phyloP scores from a whole-genome alignment of 805 yeast genomes.

The Kuraishia piskuri region DNA sequence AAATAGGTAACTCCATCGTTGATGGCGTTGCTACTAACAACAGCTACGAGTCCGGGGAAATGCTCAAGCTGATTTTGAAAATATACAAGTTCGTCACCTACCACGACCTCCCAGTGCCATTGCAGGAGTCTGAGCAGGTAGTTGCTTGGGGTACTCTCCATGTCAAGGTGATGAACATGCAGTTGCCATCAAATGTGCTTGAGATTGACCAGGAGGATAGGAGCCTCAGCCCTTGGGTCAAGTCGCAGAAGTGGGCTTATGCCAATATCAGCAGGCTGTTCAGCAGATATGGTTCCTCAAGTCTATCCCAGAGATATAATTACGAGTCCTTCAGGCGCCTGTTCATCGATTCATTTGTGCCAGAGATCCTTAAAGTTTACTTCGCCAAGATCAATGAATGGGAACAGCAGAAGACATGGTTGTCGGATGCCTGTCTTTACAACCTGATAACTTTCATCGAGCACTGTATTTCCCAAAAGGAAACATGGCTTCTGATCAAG shows the following conservation, averaged over 20 bases:
- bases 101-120: slow-evolving; percentile 64
- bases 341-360: slow-evolving; percentile 54
- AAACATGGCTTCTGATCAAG: slow-evolving; percentile 61
- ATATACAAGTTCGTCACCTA: slow-evolving; percentile 75
- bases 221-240: slow-evolving; percentile 53
- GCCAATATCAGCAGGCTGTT: slow-evolving; percentile 4
- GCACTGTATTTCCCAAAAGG: slow-evolving; percentile 46
- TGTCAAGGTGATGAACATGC: slow-evolving; percentile 52
- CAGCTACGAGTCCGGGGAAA: slow-evolving; percentile 44
- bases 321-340: slow-evolving; percentile 53
- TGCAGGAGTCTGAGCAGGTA: slow-evolving; percentile 45
- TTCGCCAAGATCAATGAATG: slow-evolving; percentile 64
- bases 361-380: slow-evolving; percentile 59
- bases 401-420: slow-evolving; percentile 62
- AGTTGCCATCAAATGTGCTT: slow-evolving; percentile 44
- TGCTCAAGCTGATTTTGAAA: slow-evolving; percentile 69
- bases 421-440: slow-evolving; percentile 55
- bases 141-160: slow-evolving; percentile 73
- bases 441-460: slow-evolving; percentile 59
- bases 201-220: slow-evolving; percentile 46
- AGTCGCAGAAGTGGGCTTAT: slow-evolving; percentile 15
- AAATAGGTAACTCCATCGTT: slow-evolving; percentile 51
- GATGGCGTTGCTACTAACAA: slow-evolving; percentile 21
- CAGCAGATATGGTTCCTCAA: slow-evolving; percentile 22
- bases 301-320: slow-evolving; percentile 34